Conservation (phyloP, 768 basidiomycete species). For the Boletus vinaceobasis region DNA sequence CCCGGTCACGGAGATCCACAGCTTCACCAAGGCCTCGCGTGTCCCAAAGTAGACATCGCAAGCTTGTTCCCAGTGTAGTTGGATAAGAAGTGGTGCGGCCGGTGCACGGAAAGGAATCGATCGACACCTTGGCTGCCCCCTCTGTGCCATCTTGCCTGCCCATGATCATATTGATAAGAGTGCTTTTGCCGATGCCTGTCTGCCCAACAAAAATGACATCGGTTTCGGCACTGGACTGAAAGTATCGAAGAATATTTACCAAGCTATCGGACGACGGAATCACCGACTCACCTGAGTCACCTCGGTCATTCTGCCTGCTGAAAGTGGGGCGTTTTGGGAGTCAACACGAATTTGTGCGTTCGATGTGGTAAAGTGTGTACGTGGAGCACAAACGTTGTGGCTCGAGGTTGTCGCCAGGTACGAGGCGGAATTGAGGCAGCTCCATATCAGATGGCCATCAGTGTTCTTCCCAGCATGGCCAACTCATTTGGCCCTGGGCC, state of each 20-base stretch:
- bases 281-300: conserved; percentile 20
- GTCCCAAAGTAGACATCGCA: conserved; percentile 23
- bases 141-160: not conserved
- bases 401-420: conserved; percentile 2
- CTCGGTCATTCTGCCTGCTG: conserved; percentile 15
- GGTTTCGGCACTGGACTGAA: conserved; percentile 8
- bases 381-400: not conserved
- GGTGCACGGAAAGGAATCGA: conserved; percentile 20
- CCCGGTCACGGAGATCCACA: conserved; percentile 1
- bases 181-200: conserved; percentile 26
- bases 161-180: conserved; percentile 25
- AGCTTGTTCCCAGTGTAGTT: not conserved
- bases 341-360: not conserved
- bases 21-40: conserved; percentile 27
- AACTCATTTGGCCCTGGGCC: too few relatives aligned
- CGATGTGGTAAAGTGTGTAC: conserved; percentile 5
- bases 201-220: conserved; percentile 24
- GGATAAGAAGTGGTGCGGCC: conserved; percentile 4
- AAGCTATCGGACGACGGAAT: not conserved
- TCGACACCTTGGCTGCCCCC: conserved; percentile 17
- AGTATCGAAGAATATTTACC: conserved; percentile 2
- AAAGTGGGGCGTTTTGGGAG: not conserved
- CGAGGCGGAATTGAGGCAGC: conserved; percentile 27
- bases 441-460: conserved; percentile 17
- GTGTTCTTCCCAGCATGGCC: not conserved